Evolutionary conservation across 2,329 filamentous ascomycete genomes (phyloP), one percentile per base, ranked within the genome.

Genomic region (Polytolypa hystricis): DNA sequence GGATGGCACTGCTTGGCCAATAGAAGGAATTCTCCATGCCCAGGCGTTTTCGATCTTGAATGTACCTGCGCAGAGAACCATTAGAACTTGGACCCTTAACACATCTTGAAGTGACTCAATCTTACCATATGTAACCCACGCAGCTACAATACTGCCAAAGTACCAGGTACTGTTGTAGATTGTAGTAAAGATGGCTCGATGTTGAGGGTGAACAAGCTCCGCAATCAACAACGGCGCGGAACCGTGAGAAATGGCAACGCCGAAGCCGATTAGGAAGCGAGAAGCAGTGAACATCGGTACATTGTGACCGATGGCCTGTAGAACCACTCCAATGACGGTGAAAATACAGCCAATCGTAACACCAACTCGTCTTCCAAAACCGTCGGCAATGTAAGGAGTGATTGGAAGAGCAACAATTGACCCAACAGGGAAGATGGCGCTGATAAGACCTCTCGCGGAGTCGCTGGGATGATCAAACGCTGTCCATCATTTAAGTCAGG

Each of bases 1-100:
- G 0, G 79, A 66, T 1, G 74, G 74, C 0, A 76, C 18, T 14
- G 77, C 78, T 49, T 81, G 76, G 48, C 79, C 78, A 2, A 56
- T 49, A 5, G 62, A 60, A 0, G 67, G 67, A 20, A 67, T 53
- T 26, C 67, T 53, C 67, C 60, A 64, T 3, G 56, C 54, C 67
- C 66, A 70, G 42, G 57, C 53, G 40, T 42, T 57, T 5, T 25
- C 3, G 25, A 58, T 56, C 18, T 53, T 51, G 35, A 54, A 51
- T 1, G 62, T 66, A n/a, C 28, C 28, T 30, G 28, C 1, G 23
- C 11, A 30, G 21, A 7, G 15, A n/a, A 9, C 14, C 11, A 5
- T 30, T 9, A 30, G 14, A n/a, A 30, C 11, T 9, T 30, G 10
- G 11, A 4, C 11, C 9, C 8, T 30, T n/a, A 9, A 30, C 11